Evolutionary conservation across 1,139 yeast genomes (phyloP).

Genomic region (Yamadazyma atlantica): DNA sequence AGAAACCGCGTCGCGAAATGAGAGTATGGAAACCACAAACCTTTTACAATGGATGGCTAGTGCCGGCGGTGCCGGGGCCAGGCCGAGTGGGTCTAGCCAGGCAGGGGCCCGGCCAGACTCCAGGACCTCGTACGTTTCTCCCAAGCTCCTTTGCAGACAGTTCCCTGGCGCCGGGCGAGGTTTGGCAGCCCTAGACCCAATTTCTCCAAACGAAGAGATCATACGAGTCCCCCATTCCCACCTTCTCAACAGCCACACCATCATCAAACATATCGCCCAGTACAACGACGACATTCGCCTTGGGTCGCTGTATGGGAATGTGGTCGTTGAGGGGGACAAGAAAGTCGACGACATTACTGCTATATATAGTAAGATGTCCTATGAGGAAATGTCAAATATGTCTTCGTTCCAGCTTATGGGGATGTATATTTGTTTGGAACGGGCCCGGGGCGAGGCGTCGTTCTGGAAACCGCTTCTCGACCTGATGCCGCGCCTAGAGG

Average conservation of each 20-base stretch:
- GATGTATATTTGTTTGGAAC: constrained; percentile 50
- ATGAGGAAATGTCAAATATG: constrained; percentile 30
- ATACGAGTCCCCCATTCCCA: constrained; percentile 58
- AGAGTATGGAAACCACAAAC: no score
- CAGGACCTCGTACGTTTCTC: constrained; percentile 3
- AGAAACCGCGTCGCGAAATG: no score
- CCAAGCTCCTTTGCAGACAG: constrained; percentile 3
- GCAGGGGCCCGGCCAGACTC: no score
- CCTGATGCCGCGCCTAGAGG: constrained; percentile 52
- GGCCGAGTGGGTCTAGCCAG: no score
- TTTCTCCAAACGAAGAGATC: constrained; percentile 43
- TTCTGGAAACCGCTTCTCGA: constrained; percentile 67
- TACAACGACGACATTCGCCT: constrained; percentile 20
- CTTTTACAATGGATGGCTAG: constrained; percentile 10
- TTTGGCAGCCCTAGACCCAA: constrained; percentile 39
- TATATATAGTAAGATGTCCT: constrained; percentile 31
- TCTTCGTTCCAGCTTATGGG: constrained; percentile 51
- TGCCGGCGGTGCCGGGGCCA: no score
- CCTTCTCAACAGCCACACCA: constrained; percentile 61
- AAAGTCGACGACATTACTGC: constrained; percentile 22
- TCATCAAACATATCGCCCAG: constrained; percentile 37
- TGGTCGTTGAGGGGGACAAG: constrained; percentile 20
- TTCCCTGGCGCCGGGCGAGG: constrained; percentile 57
- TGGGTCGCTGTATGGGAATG: constrained; percentile 20
- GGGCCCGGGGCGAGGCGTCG: constrained; percentile 38